Percentiles rank a stretch among this genome's conserved stretches.
phyloP scores from a whole-genome alignment of 805 yeast species.

The Starmera dryadoides region DNA sequence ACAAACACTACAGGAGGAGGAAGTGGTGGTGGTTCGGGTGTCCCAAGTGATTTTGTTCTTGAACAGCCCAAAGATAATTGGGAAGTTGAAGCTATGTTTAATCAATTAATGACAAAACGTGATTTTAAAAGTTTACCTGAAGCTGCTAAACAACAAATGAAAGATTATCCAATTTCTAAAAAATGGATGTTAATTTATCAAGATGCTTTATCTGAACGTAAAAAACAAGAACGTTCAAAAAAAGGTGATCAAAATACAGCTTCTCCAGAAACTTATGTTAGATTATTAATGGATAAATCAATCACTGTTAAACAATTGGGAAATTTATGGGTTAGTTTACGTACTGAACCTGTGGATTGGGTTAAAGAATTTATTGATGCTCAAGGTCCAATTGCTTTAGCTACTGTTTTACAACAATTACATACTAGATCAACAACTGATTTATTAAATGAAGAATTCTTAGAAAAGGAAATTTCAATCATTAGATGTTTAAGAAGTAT shows the following conservation, averaged over 20 bases:
- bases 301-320: constrained; percentile 67
- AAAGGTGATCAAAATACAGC: constrained; percentile 17
- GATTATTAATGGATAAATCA: constrained; percentile 60
- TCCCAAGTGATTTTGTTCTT: constrained; percentile 21
- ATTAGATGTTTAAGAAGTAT: constrained; percentile 72
- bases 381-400: constrained; percentile 77
- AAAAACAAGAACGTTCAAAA: constrained; percentile 37
- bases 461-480: constrained; percentile 70
- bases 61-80: constrained; percentile 62
- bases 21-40: neutral
- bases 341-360: constrained; percentile 88
- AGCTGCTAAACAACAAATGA: constrained; percentile 70
- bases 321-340: constrained; percentile 81
- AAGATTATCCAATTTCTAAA: constrained; percentile 63
- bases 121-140: constrained; percentile 68
- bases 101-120: constrained; percentile 74
- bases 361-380: constrained; percentile 65
- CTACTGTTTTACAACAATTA: constrained; percentile 55
- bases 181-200: constrained; percentile 91
- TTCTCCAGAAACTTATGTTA: constrained; percentile 71
- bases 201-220: constrained; percentile 72
- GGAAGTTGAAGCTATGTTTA: constrained; percentile 68
- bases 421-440: constrained; percentile 20
- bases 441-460: constrained; percentile 29
- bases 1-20: neutral